phyloP scores from a whole-genome alignment of 164 flowering plant genomes.

The Saururus chinensis region DNA sequence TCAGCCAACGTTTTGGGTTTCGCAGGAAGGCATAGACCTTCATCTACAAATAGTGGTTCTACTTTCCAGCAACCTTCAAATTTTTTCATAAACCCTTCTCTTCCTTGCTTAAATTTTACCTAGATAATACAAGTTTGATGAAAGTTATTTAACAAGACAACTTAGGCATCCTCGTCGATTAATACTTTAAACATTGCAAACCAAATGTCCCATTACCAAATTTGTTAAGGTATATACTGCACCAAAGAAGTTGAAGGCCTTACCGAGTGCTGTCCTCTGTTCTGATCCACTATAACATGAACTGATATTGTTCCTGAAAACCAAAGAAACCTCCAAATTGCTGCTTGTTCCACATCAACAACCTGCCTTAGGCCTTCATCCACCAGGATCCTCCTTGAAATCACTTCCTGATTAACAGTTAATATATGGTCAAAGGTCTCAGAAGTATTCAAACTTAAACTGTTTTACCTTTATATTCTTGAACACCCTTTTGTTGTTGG shows the following conservation, averaged over 20 bases:
- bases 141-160: background rate
- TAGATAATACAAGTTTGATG: conserved; percentile 9
- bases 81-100: conserved; percentile 78
- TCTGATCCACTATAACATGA: conserved; percentile 92
- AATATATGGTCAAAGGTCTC: background rate
- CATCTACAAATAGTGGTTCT: conserved; percentile 75
- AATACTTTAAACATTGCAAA: too few species aligned
- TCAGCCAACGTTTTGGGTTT: conserved; percentile 58
- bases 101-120: conserved; percentile 91
- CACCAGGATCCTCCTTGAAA: conserved; percentile 66
- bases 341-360: conserved; percentile 93
- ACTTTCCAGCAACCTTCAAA: conserved; percentile 88
- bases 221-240: background rate
- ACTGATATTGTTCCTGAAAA: conserved; percentile 90
- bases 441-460: background rate
- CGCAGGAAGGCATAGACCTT: conserved; percentile 47
- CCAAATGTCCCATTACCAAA: too few species aligned
- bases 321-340: conserved; percentile 93
- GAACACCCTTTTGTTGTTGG: conserved; percentile 87
- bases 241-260: conserved; percentile 10
- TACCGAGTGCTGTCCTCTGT: conserved; percentile 72
- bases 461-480: conserved; percentile 78
- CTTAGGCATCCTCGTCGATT: too few species aligned
- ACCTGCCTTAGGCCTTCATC: conserved; percentile 90
- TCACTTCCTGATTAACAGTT: conserved; percentile 53